Percentiles rank a stretch among this genome's conserved stretches.
Evolutionary conservation across 129 eudicot genomes (phyloP).

Genomic region (Gnaphalium uliginosum): DNA sequence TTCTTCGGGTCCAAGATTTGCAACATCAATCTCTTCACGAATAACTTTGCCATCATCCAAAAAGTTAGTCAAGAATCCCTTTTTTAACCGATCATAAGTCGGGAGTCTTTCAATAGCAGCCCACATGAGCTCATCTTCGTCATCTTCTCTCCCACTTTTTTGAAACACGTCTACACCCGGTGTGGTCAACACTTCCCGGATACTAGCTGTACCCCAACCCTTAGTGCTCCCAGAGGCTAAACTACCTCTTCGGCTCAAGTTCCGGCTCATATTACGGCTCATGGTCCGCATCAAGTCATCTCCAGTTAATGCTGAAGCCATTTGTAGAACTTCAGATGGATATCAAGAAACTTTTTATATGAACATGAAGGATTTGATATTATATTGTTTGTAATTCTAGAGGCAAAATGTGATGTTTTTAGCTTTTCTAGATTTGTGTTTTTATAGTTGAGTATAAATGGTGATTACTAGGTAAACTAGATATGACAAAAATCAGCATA

Average conservation of each 20-base stretch:
- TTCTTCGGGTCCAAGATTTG: constrained; percentile 52
- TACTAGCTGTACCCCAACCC: constrained; percentile 45
- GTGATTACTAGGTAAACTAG: constrained; percentile 4
- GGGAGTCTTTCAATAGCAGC: constrained; percentile 81
- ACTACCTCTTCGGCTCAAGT: constrained; percentile 33
- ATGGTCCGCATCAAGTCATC: constrained; percentile 51
- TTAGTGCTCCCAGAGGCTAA: constrained; percentile 37
- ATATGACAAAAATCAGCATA: constrained; percentile 39
- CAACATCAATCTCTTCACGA: constrained; percentile 54
- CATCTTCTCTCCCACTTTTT: constrained; percentile 40
- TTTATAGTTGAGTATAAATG: constrained; percentile 21
- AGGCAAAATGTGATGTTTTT: constrained; percentile 12
- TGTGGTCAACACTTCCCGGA: constrained; percentile 40
- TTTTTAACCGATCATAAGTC: constrained; percentile 59
- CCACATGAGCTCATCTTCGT: constrained; percentile 69
- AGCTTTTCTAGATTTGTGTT: constrained; percentile 11
- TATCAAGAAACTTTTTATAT: not conserved
- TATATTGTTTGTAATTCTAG: not conserved
- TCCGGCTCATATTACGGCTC: constrained; percentile 37
- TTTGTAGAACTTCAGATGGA: constrained; percentile 21
- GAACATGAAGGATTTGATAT: constrained; percentile 26
- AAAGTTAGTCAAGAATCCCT: constrained; percentile 58
- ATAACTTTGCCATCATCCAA: constrained; percentile 59
- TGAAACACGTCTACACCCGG: constrained; percentile 39
- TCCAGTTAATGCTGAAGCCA: constrained; percentile 46